These are phyloP conservation scores for Paralagenidium karlingii DNA, from an alignment of 352 stramenopile genomes.

Conservation along the genomic window DNA sequence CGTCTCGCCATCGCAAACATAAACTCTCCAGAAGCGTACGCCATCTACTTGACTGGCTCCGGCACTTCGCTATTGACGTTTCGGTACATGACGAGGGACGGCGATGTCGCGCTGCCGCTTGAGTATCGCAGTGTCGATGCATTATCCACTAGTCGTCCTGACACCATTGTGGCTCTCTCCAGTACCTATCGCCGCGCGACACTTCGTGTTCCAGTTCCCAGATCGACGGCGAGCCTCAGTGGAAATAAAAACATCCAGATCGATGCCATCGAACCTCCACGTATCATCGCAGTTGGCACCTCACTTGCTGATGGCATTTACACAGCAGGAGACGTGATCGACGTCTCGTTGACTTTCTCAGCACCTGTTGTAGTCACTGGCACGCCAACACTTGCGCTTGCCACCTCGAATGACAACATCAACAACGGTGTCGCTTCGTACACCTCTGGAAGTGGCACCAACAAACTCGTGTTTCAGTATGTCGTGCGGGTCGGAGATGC, in stretches of 20 bases:
- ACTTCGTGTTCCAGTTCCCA: slow-evolving; percentile 23
- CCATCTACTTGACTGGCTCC: slow-evolving; percentile 20
- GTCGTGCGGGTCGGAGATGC: slow-evolving; percentile 27
- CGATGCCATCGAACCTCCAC: slow-evolving; percentile 36
- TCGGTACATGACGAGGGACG: slow-evolving; percentile 15
- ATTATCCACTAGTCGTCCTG: slow-evolving; percentile 12
- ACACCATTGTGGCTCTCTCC: slow-evolving; percentile 10
- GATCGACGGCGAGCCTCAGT: slow-evolving; percentile 34
- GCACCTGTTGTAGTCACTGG: slow-evolving; percentile 31
- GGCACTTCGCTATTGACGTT: slow-evolving; percentile 25
- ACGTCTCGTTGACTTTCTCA: slow-evolving; percentile 31
- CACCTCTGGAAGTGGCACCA: slow-evolving; percentile 21
- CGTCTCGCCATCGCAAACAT: slow-evolving; percentile 27
- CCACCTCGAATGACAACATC: slow-evolving; percentile 7
- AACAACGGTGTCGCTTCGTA: slow-evolving; percentile 14
- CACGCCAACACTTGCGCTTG: slow-evolving; percentile 20
- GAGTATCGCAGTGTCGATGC: slow-evolving; percentile 41
- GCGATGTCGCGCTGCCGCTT: slow-evolving; percentile 43
- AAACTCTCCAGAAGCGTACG: slow-evolving; percentile 18
- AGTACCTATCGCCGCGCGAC: slow-evolving; percentile 18
- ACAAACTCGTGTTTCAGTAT: slow-evolving; percentile 39
- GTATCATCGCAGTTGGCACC: slow-evolving; percentile 32
- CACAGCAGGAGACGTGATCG: slow-evolving; percentile 34
- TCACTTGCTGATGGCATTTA: slow-evolving; percentile 35
- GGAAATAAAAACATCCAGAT: slow-evolving; percentile 54